These are phyloP conservation scores for Fragaria nilgerrensis DNA, from an alignment of 306 rosid genomes.

Conservation along the genomic window DNA sequence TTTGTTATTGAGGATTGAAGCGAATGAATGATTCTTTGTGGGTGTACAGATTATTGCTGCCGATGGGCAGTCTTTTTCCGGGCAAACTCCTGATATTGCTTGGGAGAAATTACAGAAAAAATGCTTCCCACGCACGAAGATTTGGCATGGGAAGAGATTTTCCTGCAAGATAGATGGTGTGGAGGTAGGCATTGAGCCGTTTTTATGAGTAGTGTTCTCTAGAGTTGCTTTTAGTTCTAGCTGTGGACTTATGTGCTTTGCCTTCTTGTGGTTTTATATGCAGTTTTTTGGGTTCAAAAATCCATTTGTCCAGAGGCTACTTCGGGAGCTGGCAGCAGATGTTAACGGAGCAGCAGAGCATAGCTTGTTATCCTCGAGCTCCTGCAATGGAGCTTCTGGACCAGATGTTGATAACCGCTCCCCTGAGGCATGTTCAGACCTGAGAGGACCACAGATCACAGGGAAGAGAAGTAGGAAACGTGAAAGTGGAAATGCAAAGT, in stretches of 20 bases:
- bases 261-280: constrained; percentile 11
- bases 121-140: constrained; percentile 50
- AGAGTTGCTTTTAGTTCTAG: background rate
- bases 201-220: background rate
- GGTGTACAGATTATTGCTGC: constrained; percentile 55
- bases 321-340: constrained; percentile 66
- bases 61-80: constrained; percentile 68
- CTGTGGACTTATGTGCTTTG: background rate
- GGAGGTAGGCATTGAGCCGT: constrained; percentile 52
- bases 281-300: constrained; percentile 94
- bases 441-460: constrained; percentile 30
- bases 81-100: constrained; percentile 83
- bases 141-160: constrained; percentile 83
- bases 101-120: constrained; percentile 77
- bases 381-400: constrained; percentile 34
- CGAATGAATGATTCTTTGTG: constrained; percentile 16
- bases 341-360: constrained; percentile 51
- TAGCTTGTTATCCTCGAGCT: constrained; percentile 36
- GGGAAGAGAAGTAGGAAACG: constrained; percentile 63
- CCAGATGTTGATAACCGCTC: constrained; percentile 24
- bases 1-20: constrained; percentile 19
- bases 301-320: constrained; percentile 67
- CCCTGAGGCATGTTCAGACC: constrained; percentile 30
- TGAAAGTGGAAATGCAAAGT: constrained; percentile 31
- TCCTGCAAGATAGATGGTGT: constrained; percentile 76